Percentiles rank a stretch among this genome's conserved stretches.
phyloP scores from a whole-genome alignment of 73 alveolate genomes.

The Symbiodinium pilosum region DNA sequence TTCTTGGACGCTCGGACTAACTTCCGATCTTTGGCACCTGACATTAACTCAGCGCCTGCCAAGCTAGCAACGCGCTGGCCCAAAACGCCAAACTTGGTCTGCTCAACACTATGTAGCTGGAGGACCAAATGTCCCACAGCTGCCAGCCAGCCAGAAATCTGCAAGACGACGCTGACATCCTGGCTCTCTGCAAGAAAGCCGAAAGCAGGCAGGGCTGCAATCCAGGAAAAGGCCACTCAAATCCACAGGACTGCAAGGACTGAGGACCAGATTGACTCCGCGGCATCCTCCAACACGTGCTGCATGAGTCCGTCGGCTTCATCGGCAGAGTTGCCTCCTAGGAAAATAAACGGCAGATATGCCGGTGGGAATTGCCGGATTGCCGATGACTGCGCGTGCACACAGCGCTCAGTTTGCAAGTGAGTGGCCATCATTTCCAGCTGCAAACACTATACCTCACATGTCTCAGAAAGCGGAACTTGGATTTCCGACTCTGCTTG shows the following conservation, averaged over 20 bases:
- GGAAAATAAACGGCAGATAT: background rate
- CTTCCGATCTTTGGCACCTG: too few species aligned
- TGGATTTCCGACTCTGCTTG: too few species aligned
- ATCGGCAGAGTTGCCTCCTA: slow-evolving; percentile 73
- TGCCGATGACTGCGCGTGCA: too few species aligned
- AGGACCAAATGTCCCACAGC: slow-evolving; percentile 46
- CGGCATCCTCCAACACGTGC: slow-evolving; percentile 34
- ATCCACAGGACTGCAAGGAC: background rate
- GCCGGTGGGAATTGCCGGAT: background rate
- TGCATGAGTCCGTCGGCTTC: slow-evolving; percentile 36
- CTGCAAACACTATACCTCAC: slow-evolving; percentile 35
- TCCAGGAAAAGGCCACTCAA: background rate
- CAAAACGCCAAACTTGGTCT: too few species aligned
- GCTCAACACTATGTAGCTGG: background rate
- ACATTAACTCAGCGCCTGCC: too few species aligned
- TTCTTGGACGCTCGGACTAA: background rate
- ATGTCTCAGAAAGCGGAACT: too few species aligned
- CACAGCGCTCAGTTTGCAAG: background rate
- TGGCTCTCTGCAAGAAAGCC: background rate
- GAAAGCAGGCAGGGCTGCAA: too few species aligned
- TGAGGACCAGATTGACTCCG: background rate
- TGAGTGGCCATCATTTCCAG: slow-evolving; percentile 45
- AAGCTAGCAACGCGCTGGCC: too few species aligned
- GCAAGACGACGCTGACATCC: slow-evolving; percentile 21
- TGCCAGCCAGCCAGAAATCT: slow-evolving; percentile 33